Evolutionary conservation across 116 monocot genomes (phyloP).

Genomic region (Zostera marina): DNA sequence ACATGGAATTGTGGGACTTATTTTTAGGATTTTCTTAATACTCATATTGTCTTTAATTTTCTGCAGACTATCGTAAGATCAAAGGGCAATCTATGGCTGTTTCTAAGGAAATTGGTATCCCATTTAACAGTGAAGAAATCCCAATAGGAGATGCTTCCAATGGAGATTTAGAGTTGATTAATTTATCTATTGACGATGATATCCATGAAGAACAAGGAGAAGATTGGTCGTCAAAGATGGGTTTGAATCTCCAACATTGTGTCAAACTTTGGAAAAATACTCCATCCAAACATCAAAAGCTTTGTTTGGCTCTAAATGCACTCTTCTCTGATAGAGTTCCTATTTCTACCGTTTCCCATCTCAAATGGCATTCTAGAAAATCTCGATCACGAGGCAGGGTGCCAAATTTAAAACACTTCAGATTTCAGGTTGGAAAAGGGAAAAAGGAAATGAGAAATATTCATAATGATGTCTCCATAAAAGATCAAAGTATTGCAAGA

Average conservation of each 20-base stretch:
- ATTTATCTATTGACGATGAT: conserved; percentile 73
- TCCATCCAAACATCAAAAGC: conserved; percentile 26
- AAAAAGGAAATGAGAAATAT: conserved; percentile 1
- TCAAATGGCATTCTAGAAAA: conserved; percentile 57
- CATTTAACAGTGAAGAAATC: conserved; percentile 29
- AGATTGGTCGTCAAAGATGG: conserved; percentile 87
- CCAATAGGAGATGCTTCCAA: conserved; percentile 39
- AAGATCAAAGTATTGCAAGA: conserved; percentile 10
- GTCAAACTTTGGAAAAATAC: conserved; percentile 44
- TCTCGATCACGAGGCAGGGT: conserved; percentile 44
- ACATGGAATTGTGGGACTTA: not conserved
- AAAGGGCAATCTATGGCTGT: conserved; percentile 51
- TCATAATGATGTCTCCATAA: not conserved
- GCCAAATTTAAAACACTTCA: conserved; percentile 9
- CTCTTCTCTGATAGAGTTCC: conserved; percentile 28
- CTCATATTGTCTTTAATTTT: not conserved
- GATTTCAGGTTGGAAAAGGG: conserved; percentile 5
- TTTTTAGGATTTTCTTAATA: not conserved
- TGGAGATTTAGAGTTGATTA: conserved; percentile 49
- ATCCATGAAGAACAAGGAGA: conserved; percentile 37
- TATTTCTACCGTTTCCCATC: conserved; percentile 23
- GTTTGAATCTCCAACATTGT: conserved; percentile 47
- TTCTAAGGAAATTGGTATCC: conserved; percentile 45
- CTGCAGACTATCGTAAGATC: conserved; percentile 71
- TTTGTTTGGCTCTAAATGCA: conserved; percentile 29